Conservation (phyloP, 192 early-diverging fungal genomes). For the Podila epigama region DNA sequence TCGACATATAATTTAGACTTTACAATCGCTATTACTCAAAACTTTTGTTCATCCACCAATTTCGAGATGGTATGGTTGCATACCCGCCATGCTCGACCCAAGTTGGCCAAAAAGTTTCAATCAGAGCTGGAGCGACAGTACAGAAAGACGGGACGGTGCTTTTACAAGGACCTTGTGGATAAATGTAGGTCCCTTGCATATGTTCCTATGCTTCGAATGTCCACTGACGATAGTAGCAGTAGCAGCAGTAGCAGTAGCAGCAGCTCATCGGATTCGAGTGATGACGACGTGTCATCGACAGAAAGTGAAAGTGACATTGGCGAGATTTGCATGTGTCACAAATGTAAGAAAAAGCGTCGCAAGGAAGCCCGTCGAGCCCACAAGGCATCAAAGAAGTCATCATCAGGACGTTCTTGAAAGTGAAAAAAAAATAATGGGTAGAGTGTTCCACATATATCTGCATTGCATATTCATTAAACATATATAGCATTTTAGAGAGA, state of each 20-base stretch:
- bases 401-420: background rate
- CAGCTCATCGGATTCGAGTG: constrained; percentile 38
- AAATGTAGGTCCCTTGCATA: constrained; percentile 50
- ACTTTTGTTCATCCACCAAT: constrained; percentile 73
- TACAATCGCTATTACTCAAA: constrained; percentile 82
- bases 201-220: constrained; percentile 54
- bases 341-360: constrained; percentile 63
- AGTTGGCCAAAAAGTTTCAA: constrained; percentile 56
- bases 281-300: constrained; percentile 44
- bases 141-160: constrained; percentile 42
- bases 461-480: no score
- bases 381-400: background rate
- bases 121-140: constrained; percentile 46
- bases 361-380: constrained; percentile 31
- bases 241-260: constrained; percentile 48
- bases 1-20: constrained; percentile 56
- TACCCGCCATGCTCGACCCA: constrained; percentile 64
- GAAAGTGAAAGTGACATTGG: constrained; percentile 60
- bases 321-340: constrained; percentile 64
- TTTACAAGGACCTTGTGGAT: constrained; percentile 45
- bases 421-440: background rate
- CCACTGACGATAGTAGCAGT: constrained; percentile 53
- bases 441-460: background rate
- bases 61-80: constrained; percentile 73
- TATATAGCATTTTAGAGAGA: no score